Evolutionary conservation across 164 flowering plant species (phyloP).

Genomic region (Stephania cephalantha): DNA sequence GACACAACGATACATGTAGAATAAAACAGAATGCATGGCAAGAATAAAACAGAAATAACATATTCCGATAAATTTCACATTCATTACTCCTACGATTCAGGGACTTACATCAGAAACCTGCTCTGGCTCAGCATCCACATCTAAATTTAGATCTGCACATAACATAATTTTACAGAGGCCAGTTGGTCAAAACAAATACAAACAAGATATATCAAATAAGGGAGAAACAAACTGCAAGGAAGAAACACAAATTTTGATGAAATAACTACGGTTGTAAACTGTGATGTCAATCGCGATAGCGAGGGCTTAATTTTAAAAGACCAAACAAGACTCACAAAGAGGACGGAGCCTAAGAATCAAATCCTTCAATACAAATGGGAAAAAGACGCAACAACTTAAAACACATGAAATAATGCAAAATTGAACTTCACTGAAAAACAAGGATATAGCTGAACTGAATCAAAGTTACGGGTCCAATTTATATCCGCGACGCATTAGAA

Average conservation of each 20-base stretch:
- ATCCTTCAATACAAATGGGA: neutral
- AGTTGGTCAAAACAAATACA: neutral
- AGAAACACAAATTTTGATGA: no score
- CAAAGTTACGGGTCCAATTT: no score
- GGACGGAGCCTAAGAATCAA: neutral
- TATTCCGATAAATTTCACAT: neutral
- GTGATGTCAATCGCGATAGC: no score
- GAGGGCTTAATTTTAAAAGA: no score
- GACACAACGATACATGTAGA: neutral
- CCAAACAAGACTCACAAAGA: neutral
- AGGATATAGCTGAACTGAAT: no score
- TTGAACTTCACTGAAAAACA: no score
- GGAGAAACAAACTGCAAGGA: no score
- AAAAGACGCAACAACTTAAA: neutral
- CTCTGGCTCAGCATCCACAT: slow-evolving; percentile 9
- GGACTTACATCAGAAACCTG: slow-evolving; percentile 25
- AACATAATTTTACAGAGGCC: slow-evolving; percentile 6
- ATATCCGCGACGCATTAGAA: no score
- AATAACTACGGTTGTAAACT: no score
- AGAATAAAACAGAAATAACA: neutral
- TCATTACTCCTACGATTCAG: neutral
- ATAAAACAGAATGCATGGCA: neutral
- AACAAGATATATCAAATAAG: neutral
- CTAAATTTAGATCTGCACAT: slow-evolving; percentile 18
- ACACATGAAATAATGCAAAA: no score